Evolutionary conservation across 2,329 filamentous ascomycete species (phyloP), one percentile per base, ranked within the genome.

Genomic region (Lachnum nothofagi): DNA sequence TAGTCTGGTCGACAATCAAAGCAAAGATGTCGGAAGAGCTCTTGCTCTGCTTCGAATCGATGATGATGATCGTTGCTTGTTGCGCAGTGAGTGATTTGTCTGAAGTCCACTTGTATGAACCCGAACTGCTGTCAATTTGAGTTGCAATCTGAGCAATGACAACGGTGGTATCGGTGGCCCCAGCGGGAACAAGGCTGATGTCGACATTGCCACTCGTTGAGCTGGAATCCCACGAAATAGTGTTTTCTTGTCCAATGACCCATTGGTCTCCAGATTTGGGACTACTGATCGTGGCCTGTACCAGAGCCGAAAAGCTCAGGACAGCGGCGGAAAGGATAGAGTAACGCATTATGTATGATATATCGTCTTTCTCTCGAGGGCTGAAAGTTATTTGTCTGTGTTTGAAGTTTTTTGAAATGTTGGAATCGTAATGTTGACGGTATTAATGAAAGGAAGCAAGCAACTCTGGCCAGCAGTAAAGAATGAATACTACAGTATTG

Each of bases 101-200:
- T 9, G 51, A 47, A 4, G 50, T 48, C 54, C 56, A 59, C 14
- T 53, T 45, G 17, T 44, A 46, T 17, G 42, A 51, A 8, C 56
- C 56, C 8, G 37, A 40, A 16, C 43, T 68, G 4, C 67, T 73
- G 51, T 75, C 73, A 4, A 77, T 68, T 52, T 71, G 68, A 41
- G 73, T 72, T 1, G 71, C 70, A 3, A 73, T 68, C 58, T 77
- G 72, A 49, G 73, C 66, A 41, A 77, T 75, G 58, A 71, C 64
- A 46, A 76, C 45, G 22, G 54, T 44, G 8, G 47, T 54, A 19
- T 59, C 54, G 14, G 27, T 50, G 10, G 54, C 52, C n/a, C 52
- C 51, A 8, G 52, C 41, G 9, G 55, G 55, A 4, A 50, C 44
- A 10, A 55, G 39, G 14, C 53, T 44, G 20, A 50, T 48, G 33